Evolutionary conservation across 2,329 filamentous ascomycete genomes (phyloP), one percentile per base, ranked within the genome.

Genomic region (Trichoderma sp.): DNA sequence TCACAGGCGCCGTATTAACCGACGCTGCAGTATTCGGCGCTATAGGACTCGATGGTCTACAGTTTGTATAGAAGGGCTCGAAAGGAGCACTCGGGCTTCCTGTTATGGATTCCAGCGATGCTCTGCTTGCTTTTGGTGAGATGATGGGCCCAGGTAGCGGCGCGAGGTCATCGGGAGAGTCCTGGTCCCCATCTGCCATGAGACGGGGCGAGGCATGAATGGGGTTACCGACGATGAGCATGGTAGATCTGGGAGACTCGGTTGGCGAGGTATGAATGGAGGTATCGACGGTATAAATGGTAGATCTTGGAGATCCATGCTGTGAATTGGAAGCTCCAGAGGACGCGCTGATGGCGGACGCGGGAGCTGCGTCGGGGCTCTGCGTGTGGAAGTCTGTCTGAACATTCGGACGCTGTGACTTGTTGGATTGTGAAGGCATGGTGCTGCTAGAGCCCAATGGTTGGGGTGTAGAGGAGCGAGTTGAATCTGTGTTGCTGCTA

Each of bases 101-200:
- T 29, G 83, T 81, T 70, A 88, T 85, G 71, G 92, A 89, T 59
- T 86, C 87, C 75, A 92, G 87, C 6, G 91, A 89, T 73, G 83
- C 88, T 71, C 82, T 81, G 75, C 88, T 89, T 6, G 87, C 85
- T 73, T 87, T 86, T 72, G 83, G 84, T 66, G 85, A 82, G 71
- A 92, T 81, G 57, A 91, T 83, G n/a, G 92, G 85, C 73, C 95
- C 92, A 40, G 92, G 91, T 56, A 96, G 86, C 75, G 91, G 87
- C 75, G 91, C 87, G 71, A 94, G 87, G 67, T 86, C 40, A 7
- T 43, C 86, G 31, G 83, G 77, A 37, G 81, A 80, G 64, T 83
- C 83, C 40, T 84, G 80, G 64, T 88, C 87, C 67, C 85, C 80
- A 55, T 87, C 86, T 71, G 84, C 84, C 65, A 86, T 82, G 58